phyloP scores from a whole-genome alignment of 2,329 filamentous ascomycete species.

The Xylariaceae sp. region DNA sequence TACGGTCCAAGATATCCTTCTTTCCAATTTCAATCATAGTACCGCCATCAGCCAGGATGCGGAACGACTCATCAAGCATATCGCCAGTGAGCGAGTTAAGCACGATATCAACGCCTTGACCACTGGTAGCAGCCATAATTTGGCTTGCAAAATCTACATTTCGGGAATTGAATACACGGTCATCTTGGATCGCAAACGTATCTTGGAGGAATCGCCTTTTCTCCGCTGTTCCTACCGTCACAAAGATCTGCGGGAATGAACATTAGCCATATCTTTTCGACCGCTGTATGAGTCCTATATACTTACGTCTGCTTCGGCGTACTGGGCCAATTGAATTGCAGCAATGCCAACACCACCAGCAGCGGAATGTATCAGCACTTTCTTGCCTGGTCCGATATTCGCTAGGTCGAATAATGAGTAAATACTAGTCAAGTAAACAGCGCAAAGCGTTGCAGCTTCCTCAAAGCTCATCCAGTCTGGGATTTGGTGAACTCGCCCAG shows the following conservation, averaged over 20 bases:
- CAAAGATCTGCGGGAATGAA: constrained; percentile 21
- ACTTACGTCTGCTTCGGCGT: constrained; percentile 17
- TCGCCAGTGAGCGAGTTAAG: constrained; percentile 29
- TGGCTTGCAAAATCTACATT: constrained; percentile 37
- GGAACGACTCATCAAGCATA: constrained; percentile 28
- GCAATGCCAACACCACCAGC: constrained; percentile 27
- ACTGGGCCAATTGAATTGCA: constrained; percentile 17
- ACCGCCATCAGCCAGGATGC: constrained; percentile 26
- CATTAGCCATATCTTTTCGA: not conserved
- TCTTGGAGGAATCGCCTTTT: constrained; percentile 37
- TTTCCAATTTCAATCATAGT: constrained; percentile 32
- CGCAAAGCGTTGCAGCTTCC: constrained; percentile 42
- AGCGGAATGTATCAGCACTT: constrained; percentile 30
- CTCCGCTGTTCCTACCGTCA: constrained; percentile 29
- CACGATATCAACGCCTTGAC: constrained; percentile 31
- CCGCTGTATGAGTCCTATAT: not conserved
- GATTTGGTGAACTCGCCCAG: constrained; percentile 32
- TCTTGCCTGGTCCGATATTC: constrained; percentile 33
- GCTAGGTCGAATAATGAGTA: constrained; percentile 39
- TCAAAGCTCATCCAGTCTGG: constrained; percentile 42
- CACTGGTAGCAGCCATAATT: constrained; percentile 34
- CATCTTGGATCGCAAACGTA: constrained; percentile 37
- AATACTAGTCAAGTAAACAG: constrained; percentile 40
- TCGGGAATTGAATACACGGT: constrained; percentile 39
- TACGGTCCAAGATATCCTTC: constrained; percentile 26